Percentiles rank a stretch among this genome's conserved stretches.
Conservation (phyloP, 2,329 filamentous ascomycete species). For the Colletotrichum australisinense region DNA sequence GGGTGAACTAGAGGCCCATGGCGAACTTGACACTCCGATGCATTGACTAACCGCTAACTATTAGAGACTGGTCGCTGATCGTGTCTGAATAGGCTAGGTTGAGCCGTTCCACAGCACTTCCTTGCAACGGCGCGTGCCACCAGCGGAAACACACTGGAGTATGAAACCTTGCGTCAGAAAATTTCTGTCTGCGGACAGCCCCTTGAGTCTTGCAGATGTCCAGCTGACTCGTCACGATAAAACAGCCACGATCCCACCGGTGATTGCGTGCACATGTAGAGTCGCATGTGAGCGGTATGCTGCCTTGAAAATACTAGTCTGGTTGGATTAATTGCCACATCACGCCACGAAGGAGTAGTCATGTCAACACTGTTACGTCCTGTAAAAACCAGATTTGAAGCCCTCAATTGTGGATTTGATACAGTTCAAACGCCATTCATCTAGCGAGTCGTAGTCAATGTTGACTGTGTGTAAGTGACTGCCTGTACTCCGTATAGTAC, state of each 20-base stretch:
- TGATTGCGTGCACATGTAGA: not conserved
- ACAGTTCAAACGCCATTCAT: not conserved
- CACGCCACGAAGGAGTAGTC: not conserved
- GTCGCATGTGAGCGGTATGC: not conserved
- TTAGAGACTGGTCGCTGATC: not conserved
- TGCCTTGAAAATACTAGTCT: not conserved
- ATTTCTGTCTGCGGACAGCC: not conserved
- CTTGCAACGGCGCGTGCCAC: not conserved
- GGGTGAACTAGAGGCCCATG: not conserved
- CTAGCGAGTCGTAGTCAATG: not conserved
- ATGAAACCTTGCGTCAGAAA: not conserved
- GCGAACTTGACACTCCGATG: not conserved
- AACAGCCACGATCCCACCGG: not conserved
- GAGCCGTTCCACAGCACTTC: not conserved
- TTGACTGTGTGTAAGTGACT: not conserved
- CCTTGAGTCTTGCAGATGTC: not conserved
- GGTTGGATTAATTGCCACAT: not conserved
- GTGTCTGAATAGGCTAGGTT: not conserved
- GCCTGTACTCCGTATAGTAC: no score
- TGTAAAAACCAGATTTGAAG: not conserved
- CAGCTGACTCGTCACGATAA: not conserved
- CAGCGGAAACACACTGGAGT: not conserved
- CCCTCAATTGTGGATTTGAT: not conserved
- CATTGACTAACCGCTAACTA: not conserved
- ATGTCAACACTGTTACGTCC: not conserved